Evolutionary conservation across 1,139 yeast species (phyloP).

Genomic region (Yamadazyma sp.): DNA sequence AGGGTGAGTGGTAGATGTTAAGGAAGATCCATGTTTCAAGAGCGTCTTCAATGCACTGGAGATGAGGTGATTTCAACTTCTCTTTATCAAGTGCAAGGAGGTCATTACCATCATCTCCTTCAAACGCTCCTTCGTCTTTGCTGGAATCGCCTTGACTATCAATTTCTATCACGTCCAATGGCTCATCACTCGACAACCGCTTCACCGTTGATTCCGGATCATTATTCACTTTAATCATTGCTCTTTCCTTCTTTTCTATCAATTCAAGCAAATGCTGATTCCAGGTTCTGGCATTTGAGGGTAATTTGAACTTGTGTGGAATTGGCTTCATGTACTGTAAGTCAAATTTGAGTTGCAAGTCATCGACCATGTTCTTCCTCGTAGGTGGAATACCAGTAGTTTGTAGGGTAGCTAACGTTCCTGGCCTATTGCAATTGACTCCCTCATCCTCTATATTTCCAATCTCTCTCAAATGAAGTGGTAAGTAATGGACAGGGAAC

Average conservation of each 20-base stretch:
- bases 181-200: constrained; percentile 12
- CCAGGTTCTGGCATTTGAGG: constrained; percentile 31
- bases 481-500: constrained; percentile 41
- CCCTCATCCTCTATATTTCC: constrained; percentile 21
- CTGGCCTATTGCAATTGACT: constrained; percentile 16
- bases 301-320: constrained; percentile 27
- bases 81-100: constrained; percentile 11
- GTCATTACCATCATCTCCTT: constrained; percentile 13
- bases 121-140: constrained; percentile 7
- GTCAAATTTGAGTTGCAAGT: constrained; percentile 38
- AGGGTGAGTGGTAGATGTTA: constrained; percentile 65
- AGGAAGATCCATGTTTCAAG: constrained; percentile 75
- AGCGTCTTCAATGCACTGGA: constrained; percentile 36
- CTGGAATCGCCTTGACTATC: constrained; percentile 10
- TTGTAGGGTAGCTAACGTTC: constrained; percentile 16
- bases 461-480: constrained; percentile 27
- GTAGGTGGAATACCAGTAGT: constrained; percentile 34
- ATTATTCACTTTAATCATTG: neutral
- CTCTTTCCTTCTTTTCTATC: constrained; percentile 12
- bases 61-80: constrained; percentile 9
- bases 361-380: constrained; percentile 38
- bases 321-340: constrained; percentile 39
- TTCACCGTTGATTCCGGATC: neutral
- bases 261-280: constrained; percentile 19
- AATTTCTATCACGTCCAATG: constrained; percentile 2